Evolutionary conservation across 1,284 basidiomycete genomes (phyloP).

Genomic region (Rhodotorula sp.): DNA sequence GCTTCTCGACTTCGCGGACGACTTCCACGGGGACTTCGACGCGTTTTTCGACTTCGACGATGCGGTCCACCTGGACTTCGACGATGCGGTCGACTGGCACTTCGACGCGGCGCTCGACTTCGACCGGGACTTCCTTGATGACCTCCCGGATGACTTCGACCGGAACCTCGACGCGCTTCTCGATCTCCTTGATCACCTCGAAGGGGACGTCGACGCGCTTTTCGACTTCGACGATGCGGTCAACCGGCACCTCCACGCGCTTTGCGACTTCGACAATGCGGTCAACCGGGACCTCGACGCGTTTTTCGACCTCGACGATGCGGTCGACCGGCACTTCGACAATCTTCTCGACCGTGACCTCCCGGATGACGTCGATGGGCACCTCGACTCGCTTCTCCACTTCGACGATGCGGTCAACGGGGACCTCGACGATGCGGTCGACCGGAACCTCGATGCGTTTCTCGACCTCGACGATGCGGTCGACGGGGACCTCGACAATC

Average conservation of each 20-base stretch:
- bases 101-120: constrained; percentile 15
- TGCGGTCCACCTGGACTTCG: not conserved
- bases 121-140: constrained; percentile 9
- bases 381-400: constrained; percentile 45
- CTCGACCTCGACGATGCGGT: constrained; percentile 3
- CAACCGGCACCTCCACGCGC: constrained; percentile 8
- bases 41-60: not conserved
- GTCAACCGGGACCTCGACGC: constrained; percentile 9
- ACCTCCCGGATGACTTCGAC: constrained; percentile 15
- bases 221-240: constrained; percentile 32
- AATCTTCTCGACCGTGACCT: constrained; percentile 20
- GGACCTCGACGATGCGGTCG: constrained; percentile 24
- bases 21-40: constrained; percentile 18
- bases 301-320: not conserved
- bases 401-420: not conserved
- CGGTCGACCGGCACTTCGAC: constrained; percentile 42
- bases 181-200: constrained; percentile 10
- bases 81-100: not conserved
- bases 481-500: constrained; percentile 23
- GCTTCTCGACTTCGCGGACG: constrained; percentile 12
- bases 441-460: constrained; percentile 25
- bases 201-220: constrained; percentile 9
- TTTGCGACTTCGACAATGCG: constrained; percentile 3
- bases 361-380: constrained; percentile 51
- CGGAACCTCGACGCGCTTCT: constrained; percentile 8